Evolutionary conservation across 768 basidiomycete genomes (phyloP).

Genomic region (Mycena galericulata): DNA sequence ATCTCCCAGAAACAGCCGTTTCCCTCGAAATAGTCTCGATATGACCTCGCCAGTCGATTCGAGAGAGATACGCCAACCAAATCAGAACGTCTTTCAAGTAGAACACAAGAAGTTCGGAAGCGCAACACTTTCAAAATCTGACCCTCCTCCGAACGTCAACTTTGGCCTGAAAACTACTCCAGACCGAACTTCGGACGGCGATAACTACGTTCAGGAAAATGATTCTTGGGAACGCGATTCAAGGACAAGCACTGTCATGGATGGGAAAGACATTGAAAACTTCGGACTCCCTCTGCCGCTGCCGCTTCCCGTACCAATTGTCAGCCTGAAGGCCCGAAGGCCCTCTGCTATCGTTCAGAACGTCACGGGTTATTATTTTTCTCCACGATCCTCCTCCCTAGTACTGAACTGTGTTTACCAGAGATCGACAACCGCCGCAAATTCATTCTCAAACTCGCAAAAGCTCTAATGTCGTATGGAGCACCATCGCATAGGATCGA

Average conservation of each 20-base stretch:
- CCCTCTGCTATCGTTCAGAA: conserved; percentile 55
- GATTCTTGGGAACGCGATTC: conserved; percentile 13
- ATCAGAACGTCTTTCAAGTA: not conserved
- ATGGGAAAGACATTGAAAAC: not conserved
- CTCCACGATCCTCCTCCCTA: not conserved
- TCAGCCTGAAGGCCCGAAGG: conserved; percentile 33
- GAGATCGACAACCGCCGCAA: conserved; percentile 65
- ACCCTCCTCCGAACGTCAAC: conserved; percentile 24
- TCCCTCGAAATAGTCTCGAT: conserved; percentile 1
- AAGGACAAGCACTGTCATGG: not conserved
- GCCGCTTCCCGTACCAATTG: conserved; percentile 5
- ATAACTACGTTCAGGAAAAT: not conserved
- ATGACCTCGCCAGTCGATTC: conserved; percentile 5
- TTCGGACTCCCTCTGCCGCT: conserved; percentile 17
- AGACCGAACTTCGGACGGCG: conserved; percentile 7
- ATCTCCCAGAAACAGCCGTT: conserved; percentile 25
- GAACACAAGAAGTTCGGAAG: not conserved
- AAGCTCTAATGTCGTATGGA: conserved; percentile 90
- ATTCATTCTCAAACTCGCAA: conserved; percentile 88
- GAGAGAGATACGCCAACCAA: not conserved
- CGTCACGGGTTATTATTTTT: conserved; percentile 32
- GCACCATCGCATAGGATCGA: conserved; percentile 96
- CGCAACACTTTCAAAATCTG: conserved; percentile 10
- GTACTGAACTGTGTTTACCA: conserved; percentile 33
- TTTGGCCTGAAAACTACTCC: conserved; percentile 32